Evolutionary conservation across 2,329 filamentous ascomycete species (phyloP), one percentile per base, ranked within the genome.

Genomic region (Fusarium dimerum): DNA sequence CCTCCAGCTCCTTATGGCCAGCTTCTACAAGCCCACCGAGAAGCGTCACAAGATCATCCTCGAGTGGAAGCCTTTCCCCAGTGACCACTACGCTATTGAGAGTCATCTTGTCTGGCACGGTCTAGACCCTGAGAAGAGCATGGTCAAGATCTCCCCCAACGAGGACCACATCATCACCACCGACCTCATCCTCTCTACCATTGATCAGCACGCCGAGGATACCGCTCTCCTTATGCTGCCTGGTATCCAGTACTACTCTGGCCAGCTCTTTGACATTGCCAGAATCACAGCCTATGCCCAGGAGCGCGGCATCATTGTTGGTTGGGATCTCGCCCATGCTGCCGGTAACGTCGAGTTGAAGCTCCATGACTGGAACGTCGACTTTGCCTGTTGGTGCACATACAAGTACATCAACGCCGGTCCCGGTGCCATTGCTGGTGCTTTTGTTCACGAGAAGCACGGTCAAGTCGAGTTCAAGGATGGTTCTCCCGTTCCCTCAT

Each of bases 391-490:
- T 48, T 96, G 92, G 92, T 96, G 92, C 72, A 92, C 87, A 16
- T 96, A 96, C 79, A 96, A 96, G 75, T 96, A 96, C 74, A 82
- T 96, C 69, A 96, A 96, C 68, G 85, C 86, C 26, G 92, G 92
- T 0, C 90, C 92, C 0, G 92, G 92, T 5, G 81, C 86, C 15
- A 95, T 95, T 57, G 90, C 84, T 1, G 91, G 88, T 0, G 76
- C 87, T 1, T 96, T 92, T 60, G 88, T 96, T 9, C 90, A 96
- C 69, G 84, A 90, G 66, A 78, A 76, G 39, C 88, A 95, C 67
- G 85, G 87, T 40, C 69, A 70, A 20, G 84, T 89, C 11, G 72
- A 70, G 46, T 66, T 65, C 2, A 66, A 75, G 16, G 64, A 66
- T 8, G 67, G 68, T 3, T 71, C 75, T n/a, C 62, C 56, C 3